Base-by-base conservation (phyloP, 495 filamentous ascomycete genomes). In the Podospora pseudopauciseta region DNA sequence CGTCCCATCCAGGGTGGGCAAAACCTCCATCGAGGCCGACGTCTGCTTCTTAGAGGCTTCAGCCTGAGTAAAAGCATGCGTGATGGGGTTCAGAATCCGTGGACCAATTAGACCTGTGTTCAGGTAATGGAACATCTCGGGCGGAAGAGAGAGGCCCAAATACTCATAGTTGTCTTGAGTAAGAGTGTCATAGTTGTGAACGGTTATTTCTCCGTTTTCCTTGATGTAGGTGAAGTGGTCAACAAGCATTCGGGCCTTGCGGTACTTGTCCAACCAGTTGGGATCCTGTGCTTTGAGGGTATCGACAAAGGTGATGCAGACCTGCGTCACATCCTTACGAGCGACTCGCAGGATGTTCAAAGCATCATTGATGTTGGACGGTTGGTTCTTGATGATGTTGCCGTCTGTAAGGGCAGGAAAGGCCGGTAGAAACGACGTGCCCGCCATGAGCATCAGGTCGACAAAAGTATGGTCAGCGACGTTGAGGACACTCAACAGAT, bases 51-150 rank as follows among this genome's bases (percentile, higher is more conserved):
- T 49, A 2, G 39, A 49, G 15, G 39, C 39, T 16, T 49, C 39
- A 49, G 39, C 39, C 39, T 49, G 39, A 49, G 39, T 49, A 49
- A 49, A 49, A 30, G 91, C 89, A 39, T 90, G 89, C 0, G 90
- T 89, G 63, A 96, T 83, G 85, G 88, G 93, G 73, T 91, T 92
- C 9, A 96, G 84, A 18, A 97, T 80, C 54, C 93, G 88, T 2
- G 93, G 84, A 6, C 92, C 88, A 67, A 97, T 85, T 18, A 97
- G 77, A 32, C 92, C 95, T 34, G 86, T 89, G 67, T 92, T 92
- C 39, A 98, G 85, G 72, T 99, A 98, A 76, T 91, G 91, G 76
- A 93, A 97, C 5, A 99, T 81, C 79, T 99, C 96, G 64, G 93
- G 88, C 2, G 96, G 93, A 18, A 99, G 84, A 39, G 93, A 91